Base-by-base conservation (phyloP, 495 filamentous ascomycete species). In the Tuber umbilicatum region DNA sequence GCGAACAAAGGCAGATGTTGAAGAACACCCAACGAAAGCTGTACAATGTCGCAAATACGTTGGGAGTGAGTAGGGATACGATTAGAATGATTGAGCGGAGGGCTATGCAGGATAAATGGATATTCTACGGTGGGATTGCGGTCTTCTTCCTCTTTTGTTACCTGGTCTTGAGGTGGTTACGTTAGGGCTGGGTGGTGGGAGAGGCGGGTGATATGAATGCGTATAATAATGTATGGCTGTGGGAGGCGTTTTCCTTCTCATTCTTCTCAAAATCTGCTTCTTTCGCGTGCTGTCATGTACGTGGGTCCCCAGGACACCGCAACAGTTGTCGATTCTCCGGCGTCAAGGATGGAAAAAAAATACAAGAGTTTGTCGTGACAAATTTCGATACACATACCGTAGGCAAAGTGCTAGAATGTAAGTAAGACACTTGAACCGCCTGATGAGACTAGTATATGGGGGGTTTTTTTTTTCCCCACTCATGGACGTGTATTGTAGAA, bases 41-140 rank as follows among this genome's bases (percentile, higher is more conserved):
- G 68, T 98, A 98, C 81, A 93, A 89, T 82, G 93, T 97, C 35
- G 95, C 92, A 10, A 98, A 97, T 81, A 98, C 96, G 41, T 84
- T 99, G 75, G 95, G 95, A 12, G 88, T 99, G 47, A 94, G 91
- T 83, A 94, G 94, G 41, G 96, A 98, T 83, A 99, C 95, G 7
- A 99, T 99, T 73, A 88, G 96, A 21, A 97, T 94, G 92, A 87
- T 99, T 70, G 94, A 98, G 84, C 85, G 95, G 80, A 87, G 95
- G 75, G 94, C 95, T 71, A 91, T 88, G 83, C 90, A 97, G 86
- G 95, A 99, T 80, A 97, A 97, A 84, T 98, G 94, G 94, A 96
- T 99, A 40, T 99, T 99, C 83, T 92, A 91, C 89, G 91, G 83
- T 21, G 93, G 95, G 0, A 93, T 96, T 35, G 83, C 96, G 45